Evolutionary conservation across 2,329 filamentous ascomycete species (phyloP).

Genomic region (Herpotrichia juniperi): DNA sequence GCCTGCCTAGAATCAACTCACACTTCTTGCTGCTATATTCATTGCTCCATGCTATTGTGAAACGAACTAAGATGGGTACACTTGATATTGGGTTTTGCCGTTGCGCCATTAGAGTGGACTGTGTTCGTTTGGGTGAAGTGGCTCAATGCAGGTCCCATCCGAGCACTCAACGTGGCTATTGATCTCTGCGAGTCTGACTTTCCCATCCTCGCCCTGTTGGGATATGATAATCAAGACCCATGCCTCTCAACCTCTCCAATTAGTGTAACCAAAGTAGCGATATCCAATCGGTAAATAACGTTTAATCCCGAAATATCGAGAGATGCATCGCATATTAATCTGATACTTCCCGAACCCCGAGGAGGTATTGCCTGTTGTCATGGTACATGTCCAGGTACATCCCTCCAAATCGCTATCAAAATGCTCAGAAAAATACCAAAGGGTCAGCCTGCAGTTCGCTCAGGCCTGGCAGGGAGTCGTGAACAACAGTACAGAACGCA

Average conservation of each 20-base stretch:
- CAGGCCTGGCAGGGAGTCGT: slow-evolving; percentile 44
- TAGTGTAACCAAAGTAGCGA: not conserved
- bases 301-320: slow-evolving; percentile 1
- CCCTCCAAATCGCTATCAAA: slow-evolving; percentile 2
- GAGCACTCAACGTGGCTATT: not conserved
- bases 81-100: not conserved
- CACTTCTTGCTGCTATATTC: too few relatives aligned
- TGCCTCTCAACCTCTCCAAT: not conserved
- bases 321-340: slow-evolving; percentile 3
- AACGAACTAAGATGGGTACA: not conserved
- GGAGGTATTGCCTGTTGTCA: not conserved
- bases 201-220: not conserved
- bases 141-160: not conserved
- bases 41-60: not conserved
- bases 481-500: slow-evolving; percentile 46
- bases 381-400: slow-evolving; percentile 11
- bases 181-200: not conserved
- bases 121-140: not conserved
- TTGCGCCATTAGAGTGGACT: not conserved
- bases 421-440: slow-evolving; percentile 39
- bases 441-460: slow-evolving; percentile 45
- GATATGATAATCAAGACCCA: not conserved
- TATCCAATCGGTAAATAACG: slow-evolving; percentile 2
- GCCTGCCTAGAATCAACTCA: not conserved
- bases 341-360: not conserved